These are phyloP conservation scores for Colletotrichum salicis DNA, from an alignment of 2,329 filamentous ascomycete species.

Conservation along the genomic window DNA sequence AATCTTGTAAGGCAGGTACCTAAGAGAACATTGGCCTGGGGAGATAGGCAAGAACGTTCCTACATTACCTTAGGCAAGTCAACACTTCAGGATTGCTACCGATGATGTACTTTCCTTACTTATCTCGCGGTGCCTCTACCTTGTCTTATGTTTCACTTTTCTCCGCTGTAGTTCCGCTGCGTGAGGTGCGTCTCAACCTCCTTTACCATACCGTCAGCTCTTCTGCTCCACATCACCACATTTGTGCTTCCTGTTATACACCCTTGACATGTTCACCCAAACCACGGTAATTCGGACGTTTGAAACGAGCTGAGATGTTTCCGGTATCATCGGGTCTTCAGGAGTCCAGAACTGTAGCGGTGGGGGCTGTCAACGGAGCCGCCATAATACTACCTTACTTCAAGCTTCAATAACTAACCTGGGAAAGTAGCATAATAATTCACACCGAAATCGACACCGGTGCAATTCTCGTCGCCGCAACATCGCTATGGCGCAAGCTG, in stretches of 20 bases:
- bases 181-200: no score
- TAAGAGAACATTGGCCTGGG: no score
- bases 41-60: background rate
- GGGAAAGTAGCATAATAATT: no score
- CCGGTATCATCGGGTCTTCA: background rate
- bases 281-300: conserved; percentile 8
- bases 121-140: background rate
- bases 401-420: no score
- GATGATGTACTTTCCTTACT: background rate
- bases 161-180: background rate
- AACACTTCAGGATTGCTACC: background rate
- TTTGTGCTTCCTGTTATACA: background rate
- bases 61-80: background rate
- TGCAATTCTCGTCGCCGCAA: background rate
- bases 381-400: no score
- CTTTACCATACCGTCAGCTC: background rate
- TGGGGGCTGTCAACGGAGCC: no score
- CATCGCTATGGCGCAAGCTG: background rate
- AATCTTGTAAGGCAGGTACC: background rate
- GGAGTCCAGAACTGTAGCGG: background rate
- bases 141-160: background rate
- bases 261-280: background rate
- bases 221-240: background rate
- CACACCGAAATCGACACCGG: background rate
- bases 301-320: conserved; percentile 9